A percentile compares a stretch with the other conserved stretches of the same genome.
These are phyloP conservation scores for Omphalotus olearius DNA, from an alignment of 1,284 basidiomycete species.

Conservation along the genomic window DNA sequence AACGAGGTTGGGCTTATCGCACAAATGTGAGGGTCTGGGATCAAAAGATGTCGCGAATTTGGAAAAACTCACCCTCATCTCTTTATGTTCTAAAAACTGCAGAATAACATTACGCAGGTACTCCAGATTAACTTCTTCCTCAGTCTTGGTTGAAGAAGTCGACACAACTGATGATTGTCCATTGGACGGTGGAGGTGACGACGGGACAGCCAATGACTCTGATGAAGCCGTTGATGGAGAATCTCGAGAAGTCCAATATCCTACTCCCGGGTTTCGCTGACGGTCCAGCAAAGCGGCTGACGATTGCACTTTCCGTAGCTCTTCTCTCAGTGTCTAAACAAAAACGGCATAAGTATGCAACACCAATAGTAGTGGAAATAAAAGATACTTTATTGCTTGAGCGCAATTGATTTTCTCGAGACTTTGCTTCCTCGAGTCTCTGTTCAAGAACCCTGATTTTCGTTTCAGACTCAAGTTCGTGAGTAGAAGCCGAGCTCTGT, in stretches of 20 bases:
- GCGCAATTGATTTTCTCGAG: slow-evolving; percentile 62
- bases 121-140: slow-evolving; percentile 93
- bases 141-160: slow-evolving; percentile 38
- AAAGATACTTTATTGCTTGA: slow-evolving; percentile 66
- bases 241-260: slow-evolving; percentile 74
- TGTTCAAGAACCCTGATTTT: slow-evolving; percentile 49
- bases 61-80: slow-evolving; percentile 51
- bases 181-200: slow-evolving; percentile 34
- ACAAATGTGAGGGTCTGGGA: slow-evolving; percentile 6
- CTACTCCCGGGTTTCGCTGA: slow-evolving; percentile 88
- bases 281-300: slow-evolving; percentile 86
- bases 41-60: slow-evolving; percentile 4
- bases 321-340: slow-evolving; percentile 77
- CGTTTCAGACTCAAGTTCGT: slow-evolving; percentile 38
- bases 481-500: slow-evolving; percentile 42
- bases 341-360: not conserved
- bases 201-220: slow-evolving; percentile 41
- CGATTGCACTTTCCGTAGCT: slow-evolving; percentile 88
- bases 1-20: slow-evolving; percentile 75
- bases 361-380: not conserved
- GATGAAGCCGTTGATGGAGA: slow-evolving; percentile 35
- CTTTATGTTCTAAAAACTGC: slow-evolving; percentile 88
- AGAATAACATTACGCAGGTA: slow-evolving; percentile 92
- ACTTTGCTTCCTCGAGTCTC: slow-evolving; percentile 59
- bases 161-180: slow-evolving; percentile 38